phyloP scores from a whole-genome alignment of 2,329 filamentous ascomycete species.

The Epicoccum sorghinum region DNA sequence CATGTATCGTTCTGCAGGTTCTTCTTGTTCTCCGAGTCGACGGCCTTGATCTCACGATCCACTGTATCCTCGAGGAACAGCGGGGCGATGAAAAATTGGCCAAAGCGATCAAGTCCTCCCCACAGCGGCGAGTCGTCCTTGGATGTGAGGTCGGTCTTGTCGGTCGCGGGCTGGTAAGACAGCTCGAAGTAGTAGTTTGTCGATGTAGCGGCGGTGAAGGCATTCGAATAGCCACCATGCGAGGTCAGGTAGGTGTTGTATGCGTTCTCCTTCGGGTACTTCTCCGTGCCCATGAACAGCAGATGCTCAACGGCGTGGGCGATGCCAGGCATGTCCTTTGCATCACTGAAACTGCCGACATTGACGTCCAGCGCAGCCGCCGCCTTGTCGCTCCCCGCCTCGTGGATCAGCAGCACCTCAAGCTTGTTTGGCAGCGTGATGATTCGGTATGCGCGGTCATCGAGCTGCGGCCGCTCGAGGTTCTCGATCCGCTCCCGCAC shows the following conservation, averaged over 20 bases:
- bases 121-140: constrained; percentile 67
- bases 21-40: constrained; percentile 98
- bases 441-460: constrained; percentile 87
- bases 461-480: constrained; percentile 81
- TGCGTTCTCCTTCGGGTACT: constrained; percentile 80
- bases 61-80: constrained; percentile 84
- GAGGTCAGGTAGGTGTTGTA: constrained; percentile 92
- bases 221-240: constrained; percentile 91
- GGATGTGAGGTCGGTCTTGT: constrained; percentile 39
- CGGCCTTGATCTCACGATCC: constrained; percentile 84
- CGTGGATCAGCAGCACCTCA: constrained; percentile 90
- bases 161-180: constrained; percentile 67
- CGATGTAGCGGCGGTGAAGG: constrained; percentile 89
- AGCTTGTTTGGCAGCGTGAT: constrained; percentile 84
- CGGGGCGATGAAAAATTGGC: constrained; percentile 90
- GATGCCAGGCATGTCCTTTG: constrained; percentile 89
- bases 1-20: constrained; percentile 90
- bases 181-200: constrained; percentile 99
- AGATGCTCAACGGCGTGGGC: constrained; percentile 96
- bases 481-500: constrained; percentile 57
- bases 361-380: constrained; percentile 95
- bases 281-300: constrained; percentile 98
- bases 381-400: constrained; percentile 94
- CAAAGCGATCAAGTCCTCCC: constrained; percentile 87
- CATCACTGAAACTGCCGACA: constrained; percentile 93